Evolutionary conservation across 1,284 basidiomycete genomes (phyloP), one percentile per base, ranked within the genome.

Genomic region (Gastroboletus turbinatus): DNA sequence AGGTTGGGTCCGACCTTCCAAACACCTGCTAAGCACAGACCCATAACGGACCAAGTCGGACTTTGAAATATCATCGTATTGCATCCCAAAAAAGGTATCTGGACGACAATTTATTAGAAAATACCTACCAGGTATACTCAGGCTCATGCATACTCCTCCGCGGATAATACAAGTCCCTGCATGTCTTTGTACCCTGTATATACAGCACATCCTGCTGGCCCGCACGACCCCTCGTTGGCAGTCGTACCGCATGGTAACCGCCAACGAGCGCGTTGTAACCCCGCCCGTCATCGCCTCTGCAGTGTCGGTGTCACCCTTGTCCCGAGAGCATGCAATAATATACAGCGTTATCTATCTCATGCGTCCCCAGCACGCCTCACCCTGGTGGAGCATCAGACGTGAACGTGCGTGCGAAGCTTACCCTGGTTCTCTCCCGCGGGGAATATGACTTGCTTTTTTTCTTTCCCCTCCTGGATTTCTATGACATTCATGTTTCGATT

Each of bases 1-100:
- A 73, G 68, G 72, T 72, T 72, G 67, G 59, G 68, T 73, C 72
- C 72, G 68, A 69, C 69, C 68, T 73, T 70, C 72, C 68, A 70
- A 70, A 70, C 65, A 67, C 67, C 65, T 69, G 69, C 69, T 70
- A 71, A 69, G 67, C 70, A 73, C 67, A 69, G 70, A 69, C 67
- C 67, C 67, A 72, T 69, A 70, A 70, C 67, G 52, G 67, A 70
- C 69, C 57, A 67, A 47, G 54, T 49, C 67, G 67, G 67, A 70
- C 59, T 72, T 70, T 69, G 25, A 68, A 69, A 59, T 52, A 30
- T 48, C 38, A 23, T 55, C 33, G 38, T 53, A 48, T 67, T 68
- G 55, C 39, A 63, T 60, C 50, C 62, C 53, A 4, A 60, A 62
- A 57, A 52, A 29, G 56, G 57, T 29, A 55, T 57, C 17, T 38